A percentile compares a stretch with the other conserved stretches of the same genome.
Conservation (phyloP, 495 filamentous ascomycete genomes). For the Tuber magnatum region DNA sequence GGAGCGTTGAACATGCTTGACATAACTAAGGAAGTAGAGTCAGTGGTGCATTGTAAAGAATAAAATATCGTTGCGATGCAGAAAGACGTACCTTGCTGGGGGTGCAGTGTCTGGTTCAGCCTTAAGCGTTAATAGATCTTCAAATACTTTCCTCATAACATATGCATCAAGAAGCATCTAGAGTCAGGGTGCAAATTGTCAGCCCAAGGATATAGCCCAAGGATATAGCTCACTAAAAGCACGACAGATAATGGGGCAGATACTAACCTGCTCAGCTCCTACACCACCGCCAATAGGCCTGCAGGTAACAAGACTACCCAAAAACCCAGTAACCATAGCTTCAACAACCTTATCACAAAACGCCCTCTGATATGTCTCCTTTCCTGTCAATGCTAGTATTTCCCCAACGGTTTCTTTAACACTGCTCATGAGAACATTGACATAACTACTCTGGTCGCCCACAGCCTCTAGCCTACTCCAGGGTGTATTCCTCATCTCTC, state of each 20-base stretch:
- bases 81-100: slow-evolving; percentile 40
- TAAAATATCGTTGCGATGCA: slow-evolving; percentile 37
- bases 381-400: slow-evolving; percentile 69
- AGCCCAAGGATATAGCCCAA: slow-evolving; percentile 1
- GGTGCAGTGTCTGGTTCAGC: slow-evolving; percentile 34
- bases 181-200: slow-evolving; percentile 14
- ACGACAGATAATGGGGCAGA: slow-evolving; percentile 43
- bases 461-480: slow-evolving; percentile 92
- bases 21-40: slow-evolving; percentile 55
- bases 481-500: slow-evolving; percentile 95
- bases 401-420: slow-evolving; percentile 64
- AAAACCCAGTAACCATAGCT: slow-evolving; percentile 66
- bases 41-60: background rate
- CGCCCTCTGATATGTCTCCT: slow-evolving; percentile 86
- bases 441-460: slow-evolving; percentile 91
- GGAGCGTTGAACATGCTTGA: slow-evolving; percentile 78
- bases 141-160: slow-evolving; percentile 75
- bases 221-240: background rate
- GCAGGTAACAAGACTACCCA: slow-evolving; percentile 78
- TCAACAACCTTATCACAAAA: slow-evolving; percentile 95
- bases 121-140: slow-evolving; percentile 57
- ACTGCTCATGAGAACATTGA: slow-evolving; percentile 66
- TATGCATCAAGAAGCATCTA: slow-evolving; percentile 90
- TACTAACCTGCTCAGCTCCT: slow-evolving; percentile 69
- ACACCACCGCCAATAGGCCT: slow-evolving; percentile 75